Evolutionary conservation across 805 yeast genomes (phyloP).

Genomic region (Novakomyces olei): DNA sequence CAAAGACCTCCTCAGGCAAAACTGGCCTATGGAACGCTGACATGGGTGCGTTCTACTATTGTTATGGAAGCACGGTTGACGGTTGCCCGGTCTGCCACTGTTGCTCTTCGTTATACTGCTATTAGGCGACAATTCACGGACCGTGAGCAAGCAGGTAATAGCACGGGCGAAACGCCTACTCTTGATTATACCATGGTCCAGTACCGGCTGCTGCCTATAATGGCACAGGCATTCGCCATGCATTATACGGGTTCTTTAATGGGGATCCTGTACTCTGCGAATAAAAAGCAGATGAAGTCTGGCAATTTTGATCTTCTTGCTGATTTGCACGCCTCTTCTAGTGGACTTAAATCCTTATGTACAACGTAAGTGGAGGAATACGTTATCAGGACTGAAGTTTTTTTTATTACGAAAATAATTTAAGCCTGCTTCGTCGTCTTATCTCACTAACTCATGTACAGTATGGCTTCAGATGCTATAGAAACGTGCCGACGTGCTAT

Average conservation of each 20-base stretch:
- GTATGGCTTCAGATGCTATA: background rate
- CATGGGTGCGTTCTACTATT: slow-evolving; percentile 4
- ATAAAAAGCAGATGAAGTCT: background rate
- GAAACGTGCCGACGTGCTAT: slow-evolving; percentile 4
- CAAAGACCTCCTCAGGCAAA: slow-evolving; percentile 4
- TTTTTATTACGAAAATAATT: too few relatives aligned
- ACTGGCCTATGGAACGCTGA: slow-evolving; percentile 5
- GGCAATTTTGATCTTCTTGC: slow-evolving; percentile 3
- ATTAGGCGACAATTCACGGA: slow-evolving; percentile 4
- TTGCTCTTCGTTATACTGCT: slow-evolving; percentile 4
- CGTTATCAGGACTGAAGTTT: too few relatives aligned
- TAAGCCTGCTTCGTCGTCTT: too few relatives aligned
- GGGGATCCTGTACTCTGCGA: background rate
- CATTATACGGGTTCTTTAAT: background rate
- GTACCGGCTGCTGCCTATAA: slow-evolving; percentile 3
- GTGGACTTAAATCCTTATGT: background rate
- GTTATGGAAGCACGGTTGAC: slow-evolving; percentile 1
- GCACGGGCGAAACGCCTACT: slow-evolving; percentile 3
- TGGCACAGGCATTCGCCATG: slow-evolving; percentile 4
- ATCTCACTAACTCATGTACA: too few relatives aligned
- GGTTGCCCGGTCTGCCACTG: slow-evolving; percentile 5
- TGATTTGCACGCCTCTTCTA: background rate
- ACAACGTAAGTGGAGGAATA: too few relatives aligned
- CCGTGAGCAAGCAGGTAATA: background rate
- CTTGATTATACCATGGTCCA: slow-evolving; percentile 2